Percentiles rank a stretch among this genome's conserved stretches.
Conservation (phyloP, 805 yeast species). For the Wickerhamiella domercqiae region DNA sequence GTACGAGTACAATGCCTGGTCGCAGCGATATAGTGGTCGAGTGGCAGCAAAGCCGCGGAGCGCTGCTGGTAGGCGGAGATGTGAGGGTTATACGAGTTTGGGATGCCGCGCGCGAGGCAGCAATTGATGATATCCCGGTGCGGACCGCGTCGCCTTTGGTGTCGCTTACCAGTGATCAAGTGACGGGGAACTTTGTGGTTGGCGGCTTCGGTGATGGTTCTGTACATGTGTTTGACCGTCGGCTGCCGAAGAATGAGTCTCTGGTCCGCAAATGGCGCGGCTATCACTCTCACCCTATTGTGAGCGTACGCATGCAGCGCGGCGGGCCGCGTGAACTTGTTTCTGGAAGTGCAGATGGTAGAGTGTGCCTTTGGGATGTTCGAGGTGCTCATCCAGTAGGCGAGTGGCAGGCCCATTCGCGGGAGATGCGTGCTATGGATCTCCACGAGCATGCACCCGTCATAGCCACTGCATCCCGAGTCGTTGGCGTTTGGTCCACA, state of each 20-base stretch:
- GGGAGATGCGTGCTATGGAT: constrained; percentile 50
- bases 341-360: constrained; percentile 66
- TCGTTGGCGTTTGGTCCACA: constrained; percentile 71
- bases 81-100: constrained; percentile 80
- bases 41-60: constrained; percentile 95
- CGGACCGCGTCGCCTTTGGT: constrained; percentile 81
- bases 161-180: constrained; percentile 83
- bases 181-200: constrained; percentile 76
- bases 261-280: constrained; percentile 68
- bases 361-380: constrained; percentile 82
- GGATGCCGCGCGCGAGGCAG: constrained; percentile 92
- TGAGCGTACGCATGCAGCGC: constrained; percentile 84
- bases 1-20: constrained; percentile 10
- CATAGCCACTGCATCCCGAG: constrained; percentile 72
- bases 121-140: constrained; percentile 79
- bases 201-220: constrained; percentile 91
- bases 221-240: constrained; percentile 76
- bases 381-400: constrained; percentile 51
- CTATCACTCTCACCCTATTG: constrained; percentile 24
- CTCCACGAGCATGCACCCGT: constrained; percentile 96
- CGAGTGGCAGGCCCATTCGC: constrained; percentile 40
- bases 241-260: constrained; percentile 70
- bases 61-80: constrained; percentile 85
- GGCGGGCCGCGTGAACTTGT: constrained; percentile 88
- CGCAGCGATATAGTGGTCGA: constrained; percentile 58